These are phyloP conservation scores for Cardamine occulta DNA, from an alignment of 345 rosid genomes.

Conservation along the genomic window DNA sequence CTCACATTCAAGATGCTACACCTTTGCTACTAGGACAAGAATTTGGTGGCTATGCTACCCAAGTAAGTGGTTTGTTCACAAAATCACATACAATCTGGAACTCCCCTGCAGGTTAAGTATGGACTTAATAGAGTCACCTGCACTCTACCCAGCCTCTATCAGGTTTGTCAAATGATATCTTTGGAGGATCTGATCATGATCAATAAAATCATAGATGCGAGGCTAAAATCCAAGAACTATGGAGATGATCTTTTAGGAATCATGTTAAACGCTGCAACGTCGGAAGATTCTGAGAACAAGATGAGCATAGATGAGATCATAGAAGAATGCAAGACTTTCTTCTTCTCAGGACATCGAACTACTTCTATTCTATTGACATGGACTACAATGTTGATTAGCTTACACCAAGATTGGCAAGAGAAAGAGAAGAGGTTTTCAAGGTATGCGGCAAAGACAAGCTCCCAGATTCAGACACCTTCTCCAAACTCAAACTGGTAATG, in stretches of 20 bases:
- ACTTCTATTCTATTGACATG: conserved; percentile 55
- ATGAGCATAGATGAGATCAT: conserved; percentile 51
- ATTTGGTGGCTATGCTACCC: conserved; percentile 96
- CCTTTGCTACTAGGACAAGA: conserved; percentile 98
- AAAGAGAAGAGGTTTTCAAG: conserved; percentile 52
- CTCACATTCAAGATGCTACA: conserved; percentile 99
- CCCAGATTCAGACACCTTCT: conserved; percentile 49
- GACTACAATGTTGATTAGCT: conserved; percentile 55
- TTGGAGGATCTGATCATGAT: conserved; percentile 22
- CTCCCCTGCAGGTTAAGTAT: conserved; percentile 68
- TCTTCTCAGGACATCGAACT: conserved; percentile 51
- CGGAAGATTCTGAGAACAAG: conserved; percentile 16
- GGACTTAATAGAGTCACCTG: conserved; percentile 75
- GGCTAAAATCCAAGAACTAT: conserved; percentile 2
- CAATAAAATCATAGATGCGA: too few relatives aligned
- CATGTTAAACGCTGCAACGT: conserved; percentile 39
- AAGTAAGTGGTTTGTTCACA: conserved; percentile 52
- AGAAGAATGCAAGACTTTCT: conserved; percentile 66
- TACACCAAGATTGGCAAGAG: too few relatives aligned
- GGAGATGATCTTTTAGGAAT: conserved; percentile 56
- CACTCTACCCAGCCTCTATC: conserved; percentile 85
- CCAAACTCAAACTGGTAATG: conserved; percentile 47
- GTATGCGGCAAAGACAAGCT: conserved; percentile 47
- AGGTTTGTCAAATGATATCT: conserved; percentile 54
- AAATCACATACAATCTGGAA: conserved; percentile 8